Evolutionary conservation across 2,329 filamentous ascomycete genomes (phyloP), one percentile per base, ranked within the genome.

Genomic region (Verticillium nonalfalfae): DNA sequence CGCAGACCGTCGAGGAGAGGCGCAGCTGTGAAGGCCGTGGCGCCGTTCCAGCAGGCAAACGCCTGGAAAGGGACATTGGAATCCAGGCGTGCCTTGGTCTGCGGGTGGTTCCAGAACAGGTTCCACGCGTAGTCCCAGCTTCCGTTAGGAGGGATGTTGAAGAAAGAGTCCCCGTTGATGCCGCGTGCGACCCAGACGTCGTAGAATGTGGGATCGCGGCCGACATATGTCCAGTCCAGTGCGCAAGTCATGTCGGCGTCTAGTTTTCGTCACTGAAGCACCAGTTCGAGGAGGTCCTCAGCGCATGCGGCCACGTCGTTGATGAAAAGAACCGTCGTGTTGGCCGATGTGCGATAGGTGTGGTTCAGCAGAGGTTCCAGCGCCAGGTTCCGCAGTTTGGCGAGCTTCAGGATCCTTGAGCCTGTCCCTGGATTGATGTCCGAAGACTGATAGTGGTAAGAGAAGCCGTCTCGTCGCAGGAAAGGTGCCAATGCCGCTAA

Each of bases 21-120:
- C 50, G 72, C 70, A 0, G 82, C 83, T 0, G 72, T 72, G 59
- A 86, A 79, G 0, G 76, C 78, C 0, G 76, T 75, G 0, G 79
- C 81, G 2, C 85, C 85, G 62, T 86, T 86, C 84, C 85, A 87
- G 69, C 85, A 87, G 1, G 83, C 70, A 62, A 84, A 87, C 0
- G 86, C 84, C 68, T 86, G 85, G 62, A 86, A 81, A 1, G 85
- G 83, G n/a, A 72, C 69, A 31, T 73, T 69, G 0, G 63, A 63
- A 0, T 63, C 56, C 59, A 77, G 78, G 2, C 77, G 71, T 2
- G 62, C 56, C 7, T 66, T 71, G 2, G 78, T 70, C 0, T 67
- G 69, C 0, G 69, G 67, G 34, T 83, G 75, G 65, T 81, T 81
- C 76, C 79, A 82, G 66, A 87, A 86, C 2, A 85, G 70, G 59